A percentile compares a stretch with the other conserved stretches of the same genome.
Evolutionary conservation across 176 grass and related monocot genomes (phyloP).

Genomic region (Saccharum spontaneum): DNA sequence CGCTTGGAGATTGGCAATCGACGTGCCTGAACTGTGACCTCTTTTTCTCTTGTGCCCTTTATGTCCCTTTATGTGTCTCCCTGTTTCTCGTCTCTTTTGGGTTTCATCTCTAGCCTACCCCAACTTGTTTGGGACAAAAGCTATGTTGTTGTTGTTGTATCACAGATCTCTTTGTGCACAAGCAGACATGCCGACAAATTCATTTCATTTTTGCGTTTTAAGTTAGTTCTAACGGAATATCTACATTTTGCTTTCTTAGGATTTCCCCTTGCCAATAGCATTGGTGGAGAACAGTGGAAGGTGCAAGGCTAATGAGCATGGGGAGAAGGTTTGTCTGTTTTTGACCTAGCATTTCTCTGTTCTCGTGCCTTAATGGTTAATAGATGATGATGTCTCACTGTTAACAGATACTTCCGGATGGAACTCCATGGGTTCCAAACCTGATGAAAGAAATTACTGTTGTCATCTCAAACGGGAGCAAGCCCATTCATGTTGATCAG

Average conservation of each 20-base stretch:
- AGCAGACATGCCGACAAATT: neutral
- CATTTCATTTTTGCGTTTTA: neutral
- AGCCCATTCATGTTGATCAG: slow-evolving; percentile 75
- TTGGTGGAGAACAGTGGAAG: slow-evolving; percentile 93
- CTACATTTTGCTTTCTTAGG: slow-evolving; percentile 44
- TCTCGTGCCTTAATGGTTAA: slow-evolving; percentile 7
- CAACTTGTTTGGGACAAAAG: too few species aligned
- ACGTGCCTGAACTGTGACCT: too few species aligned
- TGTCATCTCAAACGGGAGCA: slow-evolving; percentile 83
- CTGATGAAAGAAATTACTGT: slow-evolving; percentile 80
- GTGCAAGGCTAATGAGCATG: slow-evolving; percentile 88
- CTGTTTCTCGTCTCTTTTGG: too few species aligned
- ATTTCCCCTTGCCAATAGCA: slow-evolving; percentile 63
- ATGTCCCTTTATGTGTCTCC: too few species aligned
- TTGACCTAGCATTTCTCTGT: slow-evolving; percentile 10
- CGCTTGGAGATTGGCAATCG: too few species aligned
- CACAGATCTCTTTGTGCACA: neutral
- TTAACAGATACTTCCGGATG: slow-evolving; percentile 81
- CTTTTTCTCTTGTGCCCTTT: too few species aligned
- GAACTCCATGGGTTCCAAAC: slow-evolving; percentile 82
- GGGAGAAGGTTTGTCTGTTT: slow-evolving; percentile 76
- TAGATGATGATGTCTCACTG: slow-evolving; percentile 9
- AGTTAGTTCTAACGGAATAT: slow-evolving; percentile 26
- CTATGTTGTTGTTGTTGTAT: too few species aligned
- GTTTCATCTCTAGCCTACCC: too few species aligned